Percentiles rank a stretch among this genome's conserved stretches.
These are phyloP conservation scores for Rhizopus delemar DNA, from an alignment of 371 early-diverging fungal genomes.

Conservation along the genomic window DNA sequence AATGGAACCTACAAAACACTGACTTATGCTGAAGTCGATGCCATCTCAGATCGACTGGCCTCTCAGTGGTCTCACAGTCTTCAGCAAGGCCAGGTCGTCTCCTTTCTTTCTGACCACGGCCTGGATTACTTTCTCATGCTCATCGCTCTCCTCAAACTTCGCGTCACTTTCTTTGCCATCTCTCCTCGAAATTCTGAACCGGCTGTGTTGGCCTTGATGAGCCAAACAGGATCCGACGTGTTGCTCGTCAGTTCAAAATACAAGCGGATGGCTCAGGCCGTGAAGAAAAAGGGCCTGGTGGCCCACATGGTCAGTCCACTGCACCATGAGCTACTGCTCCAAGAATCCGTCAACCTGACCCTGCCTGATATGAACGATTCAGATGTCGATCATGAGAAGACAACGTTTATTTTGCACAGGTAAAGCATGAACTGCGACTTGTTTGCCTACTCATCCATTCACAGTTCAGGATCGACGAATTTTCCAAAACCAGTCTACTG, in stretches of 20 bases:
- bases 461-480: slow-evolving; percentile 23
- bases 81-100: not conserved
- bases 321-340: too few species aligned
- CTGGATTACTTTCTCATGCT: slow-evolving; percentile 20
- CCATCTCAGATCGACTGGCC: slow-evolving; percentile 32
- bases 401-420: slow-evolving; percentile 23
- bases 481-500: slow-evolving; percentile 28
- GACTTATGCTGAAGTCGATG: slow-evolving; percentile 30
- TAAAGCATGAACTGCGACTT: not conserved
- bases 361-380: not conserved
- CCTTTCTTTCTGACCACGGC: slow-evolving; percentile 26
- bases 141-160: slow-evolving; percentile 30
- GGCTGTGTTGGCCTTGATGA: slow-evolving; percentile 23
- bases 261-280: not conserved
- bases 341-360: not conserved
- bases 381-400: slow-evolving; percentile 3
- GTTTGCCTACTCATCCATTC: not conserved
- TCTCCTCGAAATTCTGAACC: slow-evolving; percentile 40
- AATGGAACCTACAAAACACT: slow-evolving; percentile 6
- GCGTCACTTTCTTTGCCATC: slow-evolving; percentile 16
- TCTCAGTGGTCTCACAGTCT: slow-evolving; percentile 8
- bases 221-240: slow-evolving; percentile 17
- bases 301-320: too few species aligned
- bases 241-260: slow-evolving; percentile 22
- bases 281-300: not conserved